These are phyloP conservation scores for Biscogniauxia marginata DNA, from an alignment of 2,329 filamentous ascomycete species.

Conservation along the genomic window DNA sequence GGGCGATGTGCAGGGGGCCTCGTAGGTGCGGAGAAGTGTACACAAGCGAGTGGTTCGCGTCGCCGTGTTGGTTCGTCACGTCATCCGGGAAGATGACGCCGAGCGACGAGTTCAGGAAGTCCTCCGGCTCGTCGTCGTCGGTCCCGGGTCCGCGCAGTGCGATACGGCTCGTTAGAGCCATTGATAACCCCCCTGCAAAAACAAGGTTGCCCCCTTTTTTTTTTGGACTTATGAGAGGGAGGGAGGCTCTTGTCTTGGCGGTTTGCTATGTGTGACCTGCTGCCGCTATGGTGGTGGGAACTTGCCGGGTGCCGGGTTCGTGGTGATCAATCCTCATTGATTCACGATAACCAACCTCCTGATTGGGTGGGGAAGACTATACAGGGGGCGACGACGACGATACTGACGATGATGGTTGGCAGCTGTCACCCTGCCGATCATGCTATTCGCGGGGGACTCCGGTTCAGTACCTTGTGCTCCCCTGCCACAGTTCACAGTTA, in stretches of 20 bases:
- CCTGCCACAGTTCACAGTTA: not conserved
- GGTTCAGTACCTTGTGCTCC: not conserved
- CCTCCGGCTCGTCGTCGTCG: slow-evolving; percentile 50
- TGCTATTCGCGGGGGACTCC: not conserved
- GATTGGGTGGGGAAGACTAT: not conserved
- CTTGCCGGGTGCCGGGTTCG: too few relatives aligned
- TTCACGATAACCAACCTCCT: too few relatives aligned
- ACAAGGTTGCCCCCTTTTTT: too few relatives aligned
- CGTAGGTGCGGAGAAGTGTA: slow-evolving; percentile 57
- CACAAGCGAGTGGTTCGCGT: slow-evolving; percentile 54
- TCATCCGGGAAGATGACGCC: slow-evolving; percentile 69
- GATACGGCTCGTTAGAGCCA: not conserved
- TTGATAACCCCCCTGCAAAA: not conserved
- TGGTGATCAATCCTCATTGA: too few relatives aligned
- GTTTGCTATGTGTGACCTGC: not conserved
- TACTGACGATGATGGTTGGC: not conserved
- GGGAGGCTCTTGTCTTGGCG: not conserved
- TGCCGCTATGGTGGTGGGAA: too few relatives aligned
- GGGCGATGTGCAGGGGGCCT: slow-evolving; percentile 42
- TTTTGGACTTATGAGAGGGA: too few relatives aligned
- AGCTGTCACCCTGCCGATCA: not conserved
- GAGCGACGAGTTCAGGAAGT: slow-evolving; percentile 58
- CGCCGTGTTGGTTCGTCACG: slow-evolving; percentile 64
- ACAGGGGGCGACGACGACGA: not conserved
- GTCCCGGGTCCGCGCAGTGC: too few relatives aligned